Base-by-base conservation (phyloP, 768 basidiomycete genomes). In the Pleurotus giganteus region DNA sequence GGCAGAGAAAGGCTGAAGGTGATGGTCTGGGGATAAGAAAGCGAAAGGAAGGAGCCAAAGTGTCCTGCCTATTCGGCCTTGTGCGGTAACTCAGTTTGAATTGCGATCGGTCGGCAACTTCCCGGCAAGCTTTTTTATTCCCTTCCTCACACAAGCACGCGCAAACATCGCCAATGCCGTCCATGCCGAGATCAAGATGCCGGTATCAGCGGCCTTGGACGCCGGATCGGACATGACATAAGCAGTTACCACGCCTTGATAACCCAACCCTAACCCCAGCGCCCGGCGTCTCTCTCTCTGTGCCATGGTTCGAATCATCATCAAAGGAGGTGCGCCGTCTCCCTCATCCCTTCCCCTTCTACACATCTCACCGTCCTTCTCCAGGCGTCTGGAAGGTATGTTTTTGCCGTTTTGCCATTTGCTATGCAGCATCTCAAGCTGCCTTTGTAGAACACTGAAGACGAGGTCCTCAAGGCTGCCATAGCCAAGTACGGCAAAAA, bases 401-500 rank as follows among this genome's bases (percentile, higher is more conserved):
- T 61, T 15, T 31, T 23, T 27, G 43, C 9, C 39, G 1, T 41
- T 17, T 42, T 34, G 23, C 17, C 15, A 27, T 34, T 29, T 57
- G 29, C 34, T 49, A 24, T 55, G 11, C 57, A 45, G 27, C 51
- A 60, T 58, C 57, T 58, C 63, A 44, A 55, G 34, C 36, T 41
- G 54, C 3, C 57, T 43, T 34, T 26, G 17, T 55, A 94, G 89
- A 94, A 94, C 77, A 94, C 93, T 21, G 93, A 95, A 71, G 95
- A 99, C 69, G 97, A 99, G 71, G 97, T 99, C 50, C 82, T 99
- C 62, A 99, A 99, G 74, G 97, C 97, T 58, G 97, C 97, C 63
- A 98, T 98, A 64, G 91, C 91, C 60, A 94, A 95, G 79, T 95
- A 95, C 63, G 93, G 93, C 64, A 94, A 95, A 75, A 95, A 96